Evolutionary conservation across 2,329 filamentous ascomycete species (phyloP), one percentile per base, ranked within the genome.

Genomic region (Botrytis squamosa): DNA sequence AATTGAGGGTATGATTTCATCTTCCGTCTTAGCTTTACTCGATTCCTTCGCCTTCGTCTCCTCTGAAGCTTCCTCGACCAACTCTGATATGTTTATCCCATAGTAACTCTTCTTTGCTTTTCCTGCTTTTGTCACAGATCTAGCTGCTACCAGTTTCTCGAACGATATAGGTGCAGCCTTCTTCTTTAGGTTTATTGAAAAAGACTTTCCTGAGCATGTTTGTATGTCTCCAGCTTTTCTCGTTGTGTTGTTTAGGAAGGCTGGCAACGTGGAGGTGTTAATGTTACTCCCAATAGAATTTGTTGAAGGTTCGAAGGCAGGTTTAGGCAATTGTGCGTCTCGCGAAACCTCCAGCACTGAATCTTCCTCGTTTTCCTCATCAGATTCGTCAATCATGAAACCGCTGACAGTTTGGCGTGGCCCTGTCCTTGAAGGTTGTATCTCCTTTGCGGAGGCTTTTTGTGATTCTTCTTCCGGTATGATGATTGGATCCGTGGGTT

Each of bases 41-140:
- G 60, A 52, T 83, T 71, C 80, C 67, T 80, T 74, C 46, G 77
- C 75, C 66, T 76, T 78, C 1, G 76, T 72, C 72, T 82, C 89
- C 33, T 88, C 87, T 71, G 88, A 85, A 4, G 92, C 92, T 25
- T 91, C 88, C 73, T 93, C 91, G 73, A 98, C 87, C 57, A 99
- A 84, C 72, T 90, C 86, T 82, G 98, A 94, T 49, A 99, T 96
- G 65, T 97, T 92, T 76, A 99, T 92, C 16, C 96, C 96, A 81
- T 97, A 99, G 83, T 95, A 98, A 78, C 91, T 91, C 78, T 89
- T 89, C 79, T 89, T 89, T 3, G 92, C 92, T 74, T 90, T 86
- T 2, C 92, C 91, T 73, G 91, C 88, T 75, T 89, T 90, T 0
- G 87, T 90, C 72, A 84, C 88, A 8, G 92, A 93, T 68, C 92